Percentiles rank a stretch among this genome's conserved stretches.
These are phyloP conservation scores for Cylindrotheca closterium DNA, from an alignment of 108 stramenopile species.

Conservation along the genomic window DNA sequence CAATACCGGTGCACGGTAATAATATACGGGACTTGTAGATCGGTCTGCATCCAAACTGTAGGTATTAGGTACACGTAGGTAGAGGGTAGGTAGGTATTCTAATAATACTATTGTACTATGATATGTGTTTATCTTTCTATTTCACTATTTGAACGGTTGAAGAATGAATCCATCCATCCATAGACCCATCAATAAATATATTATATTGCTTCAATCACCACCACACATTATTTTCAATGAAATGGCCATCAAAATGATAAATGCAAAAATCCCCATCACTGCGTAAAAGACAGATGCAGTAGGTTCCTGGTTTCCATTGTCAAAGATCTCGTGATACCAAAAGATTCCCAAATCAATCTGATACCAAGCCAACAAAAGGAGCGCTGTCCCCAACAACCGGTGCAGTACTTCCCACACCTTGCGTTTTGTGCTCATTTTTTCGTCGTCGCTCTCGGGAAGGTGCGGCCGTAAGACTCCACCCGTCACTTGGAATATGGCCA, in stretches of 20 bases:
- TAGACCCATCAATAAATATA: no score
- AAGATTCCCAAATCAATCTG: constrained; percentile 37
- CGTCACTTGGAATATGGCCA: constrained; percentile 39
- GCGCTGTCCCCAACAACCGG: constrained; percentile 20
- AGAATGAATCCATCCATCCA: no score
- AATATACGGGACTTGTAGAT: no score
- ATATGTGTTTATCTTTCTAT: no score
- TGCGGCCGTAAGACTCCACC: constrained; percentile 45
- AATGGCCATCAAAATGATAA: constrained; percentile 11
- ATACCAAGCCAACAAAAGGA: constrained; percentile 32
- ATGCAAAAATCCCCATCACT: constrained; percentile 7
- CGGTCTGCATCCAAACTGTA: no score
- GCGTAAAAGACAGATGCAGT: constrained; percentile 21
- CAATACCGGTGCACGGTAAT: no score
- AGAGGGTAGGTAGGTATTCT: no score
- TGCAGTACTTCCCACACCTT: constrained; percentile 33
- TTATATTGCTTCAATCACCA: no score
- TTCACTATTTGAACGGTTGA: no score
- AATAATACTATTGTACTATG: no score
- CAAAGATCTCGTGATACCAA: constrained; percentile 26
- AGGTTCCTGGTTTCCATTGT: constrained; percentile 10
- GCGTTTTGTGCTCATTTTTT: constrained; percentile 20
- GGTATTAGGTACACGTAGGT: no score
- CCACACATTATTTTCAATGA: no score
- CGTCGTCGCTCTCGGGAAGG: constrained; percentile 1